Base-by-base conservation (phyloP, 805 yeast genomes). In the Candida berthetii region DNA sequence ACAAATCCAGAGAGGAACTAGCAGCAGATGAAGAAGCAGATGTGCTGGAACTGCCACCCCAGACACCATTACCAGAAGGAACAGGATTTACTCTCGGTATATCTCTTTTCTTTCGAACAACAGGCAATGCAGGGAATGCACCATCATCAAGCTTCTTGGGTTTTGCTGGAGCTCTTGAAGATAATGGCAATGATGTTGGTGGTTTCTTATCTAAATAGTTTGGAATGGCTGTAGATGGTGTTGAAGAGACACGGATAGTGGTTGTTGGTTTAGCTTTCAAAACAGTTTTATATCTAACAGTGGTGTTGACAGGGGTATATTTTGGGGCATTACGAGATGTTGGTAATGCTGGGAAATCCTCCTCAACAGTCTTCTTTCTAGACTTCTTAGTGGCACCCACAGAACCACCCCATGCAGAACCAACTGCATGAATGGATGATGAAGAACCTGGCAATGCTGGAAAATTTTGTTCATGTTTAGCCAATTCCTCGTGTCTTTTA, bases 41-140 rank as follows among this genome's bases (percentile, higher is more conserved):
- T 3, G 39, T 8, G 15, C 58, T 50, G 8, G 44, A 17, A 17
- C 42, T 29, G 3, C 41, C 16, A 18, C 45, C 52, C 72, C 71
- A 62, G n/a, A 57, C 48, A 27, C 67, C 60, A 20, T 67, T 65
- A 33, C 62, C 65, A n/a, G 61, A 55, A 14, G 48, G 61, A 31
- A 70, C 59, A 7, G 80, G 78, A 37, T 77, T 78, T 4, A 83
- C 85, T 33, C 84, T 68, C 2, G 89, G 86, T 41, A 51, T 52
- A 16, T 75, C 68, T 38, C 60, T 53, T 53, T 71, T 74, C 50
- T 69, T 64, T 44, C 60, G 63, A 31, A 53, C 57, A 33, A 57
- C 57, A 34, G 72, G 64, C 35, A 74, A 56, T 0, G 76, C 68
- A 3, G 85, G 85, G 53, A 79, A 74, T 46, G 71, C 60, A 3